A percentile compares a stretch with the other conserved stretches of the same genome.
Conservation (phyloP, 2,329 filamentous ascomycete species). For the Fusarium sp. region DNA sequence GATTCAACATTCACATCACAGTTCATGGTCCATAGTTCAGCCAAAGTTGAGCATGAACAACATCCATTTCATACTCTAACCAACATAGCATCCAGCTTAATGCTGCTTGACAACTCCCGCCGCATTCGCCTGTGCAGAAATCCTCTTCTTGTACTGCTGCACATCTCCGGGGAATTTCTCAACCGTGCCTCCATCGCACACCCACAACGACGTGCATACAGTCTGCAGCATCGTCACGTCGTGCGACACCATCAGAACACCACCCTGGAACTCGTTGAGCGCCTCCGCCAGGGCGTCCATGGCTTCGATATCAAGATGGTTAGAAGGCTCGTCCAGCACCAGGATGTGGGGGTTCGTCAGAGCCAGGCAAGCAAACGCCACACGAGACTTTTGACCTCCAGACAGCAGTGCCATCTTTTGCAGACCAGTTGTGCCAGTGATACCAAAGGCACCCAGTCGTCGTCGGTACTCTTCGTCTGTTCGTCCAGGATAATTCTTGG, state of each 20-base stretch:
- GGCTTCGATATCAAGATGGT: slow-evolving; percentile 98
- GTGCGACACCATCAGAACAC: slow-evolving; percentile 98
- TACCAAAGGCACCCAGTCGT: slow-evolving; percentile 89
- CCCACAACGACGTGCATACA: slow-evolving; percentile 95
- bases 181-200: slow-evolving; percentile 93
- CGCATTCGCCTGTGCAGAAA: slow-evolving; percentile 87
- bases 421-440: slow-evolving; percentile 93
- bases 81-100: slow-evolving; percentile 45
- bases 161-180: slow-evolving; percentile 97
- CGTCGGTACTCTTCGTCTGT: slow-evolving; percentile 97
- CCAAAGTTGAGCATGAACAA: background rate
- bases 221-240: slow-evolving; percentile 99
- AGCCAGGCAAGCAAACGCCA: slow-evolving; percentile 96
- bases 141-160: slow-evolving; percentile 97
- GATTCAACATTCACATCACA: background rate
- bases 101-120: slow-evolving; percentile 84
- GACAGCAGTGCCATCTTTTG: slow-evolving; percentile 96
- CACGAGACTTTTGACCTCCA: slow-evolving; percentile 97
- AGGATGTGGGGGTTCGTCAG: slow-evolving; percentile 96
- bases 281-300: slow-evolving; percentile 95
- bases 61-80: background rate
- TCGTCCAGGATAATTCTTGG: slow-evolving; percentile 88
- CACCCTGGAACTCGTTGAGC: slow-evolving; percentile 87
- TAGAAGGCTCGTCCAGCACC: slow-evolving; percentile 97
- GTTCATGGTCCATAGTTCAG: background rate